Evolutionary conservation across 169 alveolate genomes (phyloP).

Genomic region (Cryptosporidium andersoni): DNA sequence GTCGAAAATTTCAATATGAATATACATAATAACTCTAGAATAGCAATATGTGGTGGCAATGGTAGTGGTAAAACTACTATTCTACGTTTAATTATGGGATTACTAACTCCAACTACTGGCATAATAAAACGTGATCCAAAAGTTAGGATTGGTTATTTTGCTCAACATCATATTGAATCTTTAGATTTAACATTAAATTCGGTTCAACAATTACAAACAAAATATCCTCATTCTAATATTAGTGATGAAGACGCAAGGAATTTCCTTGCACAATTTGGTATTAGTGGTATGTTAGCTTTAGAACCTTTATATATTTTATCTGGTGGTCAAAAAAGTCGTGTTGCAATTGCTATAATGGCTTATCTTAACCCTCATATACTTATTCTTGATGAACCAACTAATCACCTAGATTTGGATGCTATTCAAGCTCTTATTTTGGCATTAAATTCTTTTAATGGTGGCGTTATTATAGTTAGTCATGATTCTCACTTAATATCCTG

Average conservation of each 20-base stretch:
- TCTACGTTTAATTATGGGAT: constrained; percentile 89
- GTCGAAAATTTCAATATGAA: constrained; percentile 75
- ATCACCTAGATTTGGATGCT: constrained; percentile 97
- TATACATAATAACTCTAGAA: constrained; percentile 85
- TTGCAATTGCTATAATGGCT: constrained; percentile 95
- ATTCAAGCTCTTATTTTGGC: constrained; percentile 96
- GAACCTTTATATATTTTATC: constrained; percentile 96
- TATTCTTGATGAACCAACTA: constrained; percentile 96
- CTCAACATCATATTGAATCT: constrained; percentile 95
- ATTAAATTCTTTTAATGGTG: constrained; percentile 92
- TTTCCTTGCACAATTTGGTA: constrained; percentile 93
- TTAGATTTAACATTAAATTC: constrained; percentile 93
- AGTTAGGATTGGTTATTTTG: constrained; percentile 92
- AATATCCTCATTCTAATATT: constrained; percentile 82
- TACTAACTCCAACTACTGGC: constrained; percentile 88
- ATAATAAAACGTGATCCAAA: constrained; percentile 89
- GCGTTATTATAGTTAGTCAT: constrained; percentile 93
- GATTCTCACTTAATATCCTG: constrained; percentile 93
- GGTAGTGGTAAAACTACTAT: constrained; percentile 98
- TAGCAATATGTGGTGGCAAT: constrained; percentile 97
- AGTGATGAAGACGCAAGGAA: constrained; percentile 87
- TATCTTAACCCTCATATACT: constrained; percentile 93
- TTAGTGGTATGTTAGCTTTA: constrained; percentile 91
- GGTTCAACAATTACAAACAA: constrained; percentile 90
- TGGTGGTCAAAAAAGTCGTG: constrained; percentile 97